phyloP scores from a whole-genome alignment of 2,329 filamentous ascomycete species.

The Fusarium sp. region DNA sequence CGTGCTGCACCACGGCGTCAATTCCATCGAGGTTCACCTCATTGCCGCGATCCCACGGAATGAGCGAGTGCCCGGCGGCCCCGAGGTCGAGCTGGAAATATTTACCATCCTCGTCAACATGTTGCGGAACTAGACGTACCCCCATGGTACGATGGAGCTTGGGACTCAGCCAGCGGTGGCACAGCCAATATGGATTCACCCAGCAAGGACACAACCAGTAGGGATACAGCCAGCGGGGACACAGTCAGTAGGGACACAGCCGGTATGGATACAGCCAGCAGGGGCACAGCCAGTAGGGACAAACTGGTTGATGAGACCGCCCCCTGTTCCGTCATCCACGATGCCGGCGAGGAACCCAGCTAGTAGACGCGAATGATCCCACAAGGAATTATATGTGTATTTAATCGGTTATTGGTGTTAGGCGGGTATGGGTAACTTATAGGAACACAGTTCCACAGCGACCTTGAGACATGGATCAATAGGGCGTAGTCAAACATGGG shows the following conservation, averaged over 20 bases:
- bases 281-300: too few species aligned
- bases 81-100: slow-evolving; percentile 83
- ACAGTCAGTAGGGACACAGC: too few species aligned
- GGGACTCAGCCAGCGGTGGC: neutral
- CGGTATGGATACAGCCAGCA: too few species aligned
- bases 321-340: slow-evolving; percentile 2
- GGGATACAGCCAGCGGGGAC: too few species aligned
- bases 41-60: slow-evolving; percentile 78
- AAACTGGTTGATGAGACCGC: neutral
- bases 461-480: slow-evolving; percentile 10
- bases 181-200: too few species aligned
- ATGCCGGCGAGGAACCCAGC: neutral
- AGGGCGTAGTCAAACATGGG: slow-evolving; percentile 20
- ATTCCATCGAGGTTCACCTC: slow-evolving; percentile 84
- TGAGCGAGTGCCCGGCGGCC: slow-evolving; percentile 69
- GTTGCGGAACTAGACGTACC: slow-evolving; percentile 60
- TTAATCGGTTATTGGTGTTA: slow-evolving; percentile 29
- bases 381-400: slow-evolving; percentile 25
- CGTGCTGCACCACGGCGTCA: slow-evolving; percentile 79
- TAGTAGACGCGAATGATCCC: slow-evolving; percentile 10
- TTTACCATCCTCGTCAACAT: slow-evolving; percentile 84
- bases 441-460: slow-evolving; percentile 13
- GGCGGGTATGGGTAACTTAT: slow-evolving; percentile 13
- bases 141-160: slow-evolving; percentile 17
- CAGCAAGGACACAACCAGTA: too few species aligned